phyloP scores from a whole-genome alignment of 1,284 basidiomycete genomes.

The Microbotryomycetes sp. region DNA sequence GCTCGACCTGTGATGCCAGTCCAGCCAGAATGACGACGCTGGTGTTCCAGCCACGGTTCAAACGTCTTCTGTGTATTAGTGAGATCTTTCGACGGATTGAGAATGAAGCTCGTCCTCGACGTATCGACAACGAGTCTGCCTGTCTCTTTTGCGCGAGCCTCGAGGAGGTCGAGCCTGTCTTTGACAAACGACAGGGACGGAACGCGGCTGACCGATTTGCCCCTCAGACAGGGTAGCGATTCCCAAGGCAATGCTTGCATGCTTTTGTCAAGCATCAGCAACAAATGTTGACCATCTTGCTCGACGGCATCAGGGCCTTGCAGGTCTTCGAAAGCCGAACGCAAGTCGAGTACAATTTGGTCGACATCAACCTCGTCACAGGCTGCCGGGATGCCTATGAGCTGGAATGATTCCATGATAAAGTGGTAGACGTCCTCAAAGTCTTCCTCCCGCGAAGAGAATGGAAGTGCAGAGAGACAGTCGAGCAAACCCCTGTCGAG shows the following conservation, averaged over 20 bases:
- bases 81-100: conserved; percentile 91
- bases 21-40: conserved; percentile 62
- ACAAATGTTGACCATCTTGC: conserved; percentile 55
- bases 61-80: conserved; percentile 76
- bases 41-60: conserved; percentile 61
- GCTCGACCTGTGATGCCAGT: conserved; percentile 65
- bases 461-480: conserved; percentile 74
- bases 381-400: conserved; percentile 80
- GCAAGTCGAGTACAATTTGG: conserved; percentile 59
- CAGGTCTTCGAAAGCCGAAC: conserved; percentile 39
- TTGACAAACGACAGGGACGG: conserved; percentile 81
- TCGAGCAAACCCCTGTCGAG: conserved; percentile 66
- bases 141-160: not conserved
- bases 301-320: conserved; percentile 45
- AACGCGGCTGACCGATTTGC: conserved; percentile 79
- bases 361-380: conserved; percentile 89
- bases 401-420: conserved; percentile 85
- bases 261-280: conserved; percentile 85
- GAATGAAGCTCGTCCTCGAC: conserved; percentile 67
- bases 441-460: conserved; percentile 81
- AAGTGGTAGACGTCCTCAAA: conserved; percentile 93
- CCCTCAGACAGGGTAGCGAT: conserved; percentile 76
- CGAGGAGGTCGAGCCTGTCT: conserved; percentile 63
- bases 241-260: conserved; percentile 92
- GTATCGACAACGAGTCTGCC: conserved; percentile 51